Evolutionary conservation across 176 grass and related monocot species (phyloP).

Genomic region (Leersia perrieri): DNA sequence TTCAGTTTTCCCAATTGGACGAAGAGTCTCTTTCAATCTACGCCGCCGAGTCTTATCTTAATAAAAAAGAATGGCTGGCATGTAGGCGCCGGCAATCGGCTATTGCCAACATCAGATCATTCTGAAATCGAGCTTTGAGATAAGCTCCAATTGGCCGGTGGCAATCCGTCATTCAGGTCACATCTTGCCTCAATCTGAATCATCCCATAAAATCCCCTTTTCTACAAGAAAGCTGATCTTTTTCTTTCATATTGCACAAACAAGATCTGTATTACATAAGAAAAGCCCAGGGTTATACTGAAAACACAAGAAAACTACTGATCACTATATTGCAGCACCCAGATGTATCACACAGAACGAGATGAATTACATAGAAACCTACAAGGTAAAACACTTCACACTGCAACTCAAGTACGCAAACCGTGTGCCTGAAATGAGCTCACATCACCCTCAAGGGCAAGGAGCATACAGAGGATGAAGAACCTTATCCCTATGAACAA

Average conservation of each 20-base stretch:
- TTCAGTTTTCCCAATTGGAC: conserved; percentile 1
- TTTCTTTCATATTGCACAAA: not conserved
- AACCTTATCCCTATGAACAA: conserved; percentile 31
- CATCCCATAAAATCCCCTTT: not conserved
- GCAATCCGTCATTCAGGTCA: conserved; percentile 13
- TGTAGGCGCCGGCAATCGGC: not conserved
- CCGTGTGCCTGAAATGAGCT: not conserved
- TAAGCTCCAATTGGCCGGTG: not conserved
- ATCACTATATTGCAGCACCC: conserved; percentile 18
- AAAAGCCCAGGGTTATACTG: not conserved
- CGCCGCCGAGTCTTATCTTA: conserved; percentile 18
- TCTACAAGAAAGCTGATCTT: not conserved
- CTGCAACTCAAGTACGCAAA: not conserved
- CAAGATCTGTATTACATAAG: not conserved
- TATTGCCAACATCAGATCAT: conserved; percentile 10
- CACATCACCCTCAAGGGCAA: not conserved
- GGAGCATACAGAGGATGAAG: not conserved
- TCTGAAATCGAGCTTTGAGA: conserved; percentile 13
- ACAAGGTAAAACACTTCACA: conserved; percentile 7
- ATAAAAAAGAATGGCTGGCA: conserved; percentile 27
- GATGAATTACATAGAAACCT: conserved; percentile 10
- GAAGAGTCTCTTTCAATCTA: conserved; percentile 19
- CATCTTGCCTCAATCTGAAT: not conserved
- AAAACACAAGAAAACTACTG: not conserved
- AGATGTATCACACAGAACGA: not conserved